Conservation (phyloP, 176 grass and related monocot genomes). For the Pharus latifolius region DNA sequence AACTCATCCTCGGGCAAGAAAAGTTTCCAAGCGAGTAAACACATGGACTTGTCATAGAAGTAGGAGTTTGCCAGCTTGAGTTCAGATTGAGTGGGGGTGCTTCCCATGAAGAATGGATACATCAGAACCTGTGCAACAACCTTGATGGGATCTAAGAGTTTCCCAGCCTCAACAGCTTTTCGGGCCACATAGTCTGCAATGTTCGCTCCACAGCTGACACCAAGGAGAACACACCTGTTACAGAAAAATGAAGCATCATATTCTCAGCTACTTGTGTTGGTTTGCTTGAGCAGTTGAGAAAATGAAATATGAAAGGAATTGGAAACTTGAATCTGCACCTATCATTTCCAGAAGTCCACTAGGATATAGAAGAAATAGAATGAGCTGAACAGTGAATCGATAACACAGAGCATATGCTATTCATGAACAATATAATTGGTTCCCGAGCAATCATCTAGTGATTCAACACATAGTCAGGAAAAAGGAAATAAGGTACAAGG, state of each 20-base stretch:
- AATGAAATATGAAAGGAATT: neutral
- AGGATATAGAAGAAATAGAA: neutral
- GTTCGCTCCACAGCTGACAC: conserved; percentile 55
- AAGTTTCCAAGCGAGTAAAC: conserved; percentile 59
- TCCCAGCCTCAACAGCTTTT: conserved; percentile 47
- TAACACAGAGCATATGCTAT: neutral
- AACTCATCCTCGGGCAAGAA: conserved; percentile 47
- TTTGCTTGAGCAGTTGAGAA: neutral
- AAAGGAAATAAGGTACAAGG: neutral
- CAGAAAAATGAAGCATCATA: neutral
- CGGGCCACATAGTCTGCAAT: conserved; percentile 65
- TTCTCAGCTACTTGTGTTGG: neutral
- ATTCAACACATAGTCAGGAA: neutral
- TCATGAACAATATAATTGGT: neutral
- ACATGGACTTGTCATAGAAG: conserved; percentile 56
- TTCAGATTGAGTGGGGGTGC: conserved; percentile 48
- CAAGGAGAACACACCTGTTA: conserved; percentile 61
- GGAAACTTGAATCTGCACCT: neutral
- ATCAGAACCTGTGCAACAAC: conserved; percentile 63
- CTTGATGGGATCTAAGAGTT: conserved; percentile 40
- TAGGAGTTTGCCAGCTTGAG: conserved; percentile 66
- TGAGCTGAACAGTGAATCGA: neutral
- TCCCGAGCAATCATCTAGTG: neutral
- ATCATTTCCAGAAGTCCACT: neutral
- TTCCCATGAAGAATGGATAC: conserved; percentile 73